A percentile compares a stretch with the other conserved stretches of the same genome.
Conservation (phyloP, 495 filamentous ascomycete genomes). For the Parathielavia appendiculata region DNA sequence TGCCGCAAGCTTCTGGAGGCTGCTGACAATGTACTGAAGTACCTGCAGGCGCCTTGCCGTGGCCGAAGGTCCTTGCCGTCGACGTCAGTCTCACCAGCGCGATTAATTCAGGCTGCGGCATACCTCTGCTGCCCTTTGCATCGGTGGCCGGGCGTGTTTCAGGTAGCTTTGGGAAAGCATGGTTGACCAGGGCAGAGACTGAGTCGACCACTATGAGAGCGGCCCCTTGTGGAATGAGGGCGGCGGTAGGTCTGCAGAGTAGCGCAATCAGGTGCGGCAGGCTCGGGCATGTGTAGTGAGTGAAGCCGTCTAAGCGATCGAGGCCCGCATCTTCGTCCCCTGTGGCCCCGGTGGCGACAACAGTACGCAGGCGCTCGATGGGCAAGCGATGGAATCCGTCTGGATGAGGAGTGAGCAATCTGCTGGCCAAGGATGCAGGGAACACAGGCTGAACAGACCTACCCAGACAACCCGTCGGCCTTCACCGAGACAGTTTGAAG, state of each 20-base stretch:
- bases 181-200: conserved; percentile 65
- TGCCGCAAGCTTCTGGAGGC: conserved; percentile 63
- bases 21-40: conserved; percentile 42
- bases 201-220: conserved; percentile 71
- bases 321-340: conserved; percentile 10
- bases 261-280: conserved; percentile 76
- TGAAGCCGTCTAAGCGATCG: conserved; percentile 18
- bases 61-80: conserved; percentile 29
- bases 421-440: not conserved
- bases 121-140: conserved; percentile 26
- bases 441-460: conserved; percentile 51
- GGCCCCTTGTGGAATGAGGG: conserved; percentile 55
- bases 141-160: conserved; percentile 22
- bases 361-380: conserved; percentile 25
- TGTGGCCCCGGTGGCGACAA: conserved; percentile 8
- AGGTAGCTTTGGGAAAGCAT: conserved; percentile 57
- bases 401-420: conserved; percentile 18
- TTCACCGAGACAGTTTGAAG: conserved; percentile 56
- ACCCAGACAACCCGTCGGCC: conserved; percentile 76
- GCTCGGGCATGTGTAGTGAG: conserved; percentile 43
- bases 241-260: conserved; percentile 54
- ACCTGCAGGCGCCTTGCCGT: conserved; percentile 39
- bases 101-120: not conserved
- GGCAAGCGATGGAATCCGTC: conserved; percentile 36
- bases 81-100: conserved; percentile 11